phyloP scores from a whole-genome alignment of 345 rosid genomes.

The Punica granatum region DNA sequence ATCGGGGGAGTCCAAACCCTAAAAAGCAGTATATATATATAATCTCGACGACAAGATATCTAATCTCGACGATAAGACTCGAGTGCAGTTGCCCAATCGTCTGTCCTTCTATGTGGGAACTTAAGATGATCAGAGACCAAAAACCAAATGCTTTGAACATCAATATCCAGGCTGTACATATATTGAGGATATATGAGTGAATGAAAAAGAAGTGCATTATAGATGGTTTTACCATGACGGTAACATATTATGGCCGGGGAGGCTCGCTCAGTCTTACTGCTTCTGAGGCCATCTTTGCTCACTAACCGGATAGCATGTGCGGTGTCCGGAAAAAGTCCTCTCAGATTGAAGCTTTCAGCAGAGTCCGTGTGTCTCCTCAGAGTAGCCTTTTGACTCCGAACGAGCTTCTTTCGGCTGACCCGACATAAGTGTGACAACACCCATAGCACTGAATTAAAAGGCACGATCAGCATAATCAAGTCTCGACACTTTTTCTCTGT shows the following conservation, averaged over 20 bases:
- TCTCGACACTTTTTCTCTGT: neutral
- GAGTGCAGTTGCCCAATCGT: slow-evolving; percentile 40
- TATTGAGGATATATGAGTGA: neutral
- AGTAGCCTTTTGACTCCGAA: slow-evolving; percentile 79
- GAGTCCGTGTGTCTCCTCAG: slow-evolving; percentile 83
- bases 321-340: slow-evolving; percentile 78
- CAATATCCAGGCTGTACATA: neutral
- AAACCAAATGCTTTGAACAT: neutral
- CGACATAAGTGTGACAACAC: slow-evolving; percentile 52
- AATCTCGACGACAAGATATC: too few relatives aligned
- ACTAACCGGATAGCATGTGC: slow-evolving; percentile 56
- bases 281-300: slow-evolving; percentile 45
- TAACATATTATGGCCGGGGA: slow-evolving; percentile 70
- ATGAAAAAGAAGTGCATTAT: neutral
- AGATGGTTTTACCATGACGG: slow-evolving; percentile 43
- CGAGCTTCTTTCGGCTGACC: slow-evolving; percentile 94
- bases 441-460: slow-evolving; percentile 55
- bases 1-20: too few relatives aligned
- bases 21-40: too few relatives aligned
- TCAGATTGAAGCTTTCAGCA: slow-evolving; percentile 68
- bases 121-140: slow-evolving; percentile 33
- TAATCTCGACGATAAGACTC: slow-evolving; percentile 68
- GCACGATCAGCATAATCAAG: slow-evolving; percentile 7
- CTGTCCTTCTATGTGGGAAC: slow-evolving; percentile 72
- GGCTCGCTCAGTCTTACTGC: slow-evolving; percentile 67